Evolutionary conservation across 2,329 filamentous ascomycete species (phyloP).

Genomic region (Trichophyton benhamiae): DNA sequence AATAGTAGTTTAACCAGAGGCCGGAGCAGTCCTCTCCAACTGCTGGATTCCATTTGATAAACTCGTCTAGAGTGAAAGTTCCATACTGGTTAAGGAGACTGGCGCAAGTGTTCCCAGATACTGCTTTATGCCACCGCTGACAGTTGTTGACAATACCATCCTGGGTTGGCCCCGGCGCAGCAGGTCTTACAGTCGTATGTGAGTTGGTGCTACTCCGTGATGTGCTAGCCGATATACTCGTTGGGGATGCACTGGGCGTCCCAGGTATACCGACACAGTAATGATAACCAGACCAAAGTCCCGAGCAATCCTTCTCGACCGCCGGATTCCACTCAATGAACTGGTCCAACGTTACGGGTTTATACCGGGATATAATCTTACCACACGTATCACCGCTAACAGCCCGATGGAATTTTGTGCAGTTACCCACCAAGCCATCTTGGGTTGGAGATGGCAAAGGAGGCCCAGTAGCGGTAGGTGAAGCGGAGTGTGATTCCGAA

Average conservation of each 20-base stretch:
- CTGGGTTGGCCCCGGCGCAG: constrained; percentile 1
- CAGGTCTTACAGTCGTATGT: not conserved
- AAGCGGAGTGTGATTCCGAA: too few relatives aligned
- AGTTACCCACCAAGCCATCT: not conserved
- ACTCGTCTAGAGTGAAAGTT: not conserved
- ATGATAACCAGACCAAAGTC: constrained; percentile 16
- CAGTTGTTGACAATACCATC: constrained; percentile 4
- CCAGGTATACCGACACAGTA: constrained; percentile 15
- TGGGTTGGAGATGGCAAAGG: not conserved
- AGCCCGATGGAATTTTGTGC: not conserved
- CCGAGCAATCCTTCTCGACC: constrained; percentile 14
- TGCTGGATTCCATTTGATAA: constrained; percentile 7
- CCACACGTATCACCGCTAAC: not conserved
- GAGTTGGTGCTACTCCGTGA: not conserved
- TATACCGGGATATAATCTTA: not conserved
- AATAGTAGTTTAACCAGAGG: constrained; percentile 9
- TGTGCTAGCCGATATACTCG: not conserved
- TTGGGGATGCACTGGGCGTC: not conserved
- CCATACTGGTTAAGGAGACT: not conserved
- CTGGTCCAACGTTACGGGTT: constrained; percentile 1
- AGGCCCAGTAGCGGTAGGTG: not conserved
- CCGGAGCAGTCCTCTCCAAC: constrained; percentile 1
- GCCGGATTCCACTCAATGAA: constrained; percentile 19
- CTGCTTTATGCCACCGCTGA: constrained; percentile 2
- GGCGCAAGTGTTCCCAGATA: not conserved